phyloP scores from a whole-genome alignment of 305 asterid species.

The Fraxinus ornus region DNA sequence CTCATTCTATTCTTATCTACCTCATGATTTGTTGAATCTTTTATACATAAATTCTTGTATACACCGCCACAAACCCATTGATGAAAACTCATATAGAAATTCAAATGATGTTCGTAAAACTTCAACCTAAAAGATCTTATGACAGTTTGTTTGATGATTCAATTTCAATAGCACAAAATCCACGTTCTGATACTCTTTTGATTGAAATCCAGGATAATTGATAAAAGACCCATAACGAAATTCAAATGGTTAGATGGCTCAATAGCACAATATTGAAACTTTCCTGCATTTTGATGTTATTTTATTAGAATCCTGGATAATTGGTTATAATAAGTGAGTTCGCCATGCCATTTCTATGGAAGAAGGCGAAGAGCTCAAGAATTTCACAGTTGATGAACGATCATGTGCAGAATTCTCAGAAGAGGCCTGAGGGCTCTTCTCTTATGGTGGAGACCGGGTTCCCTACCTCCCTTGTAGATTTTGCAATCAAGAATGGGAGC shows the following conservation, averaged over 20 bases:
- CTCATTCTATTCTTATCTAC: not conserved
- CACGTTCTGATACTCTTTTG: not conserved
- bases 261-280: not conserved
- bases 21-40: not conserved
- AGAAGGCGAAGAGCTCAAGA: conserved; percentile 48
- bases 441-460: conserved; percentile 75
- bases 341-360: conserved; percentile 64
- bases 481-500: conserved; percentile 60
- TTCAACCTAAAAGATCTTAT: too few species aligned
- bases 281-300: not conserved
- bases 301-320: not conserved
- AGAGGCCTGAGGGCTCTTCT: conserved; percentile 58
- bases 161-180: not conserved
- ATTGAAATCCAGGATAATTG: not conserved
- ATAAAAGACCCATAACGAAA: not conserved
- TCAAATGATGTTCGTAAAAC: too few species aligned
- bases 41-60: not conserved
- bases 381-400: conserved; percentile 61
- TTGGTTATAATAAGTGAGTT: not conserved
- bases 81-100: not conserved
- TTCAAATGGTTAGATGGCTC: not conserved
- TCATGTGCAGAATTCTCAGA: conserved; percentile 53
- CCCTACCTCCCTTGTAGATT: conserved; percentile 73
- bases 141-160: not conserved
- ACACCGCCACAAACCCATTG: not conserved